These are phyloP conservation scores for Hortaea sp. DNA, from an alignment of 2,329 filamentous ascomycete species.

Conservation along the genomic window DNA sequence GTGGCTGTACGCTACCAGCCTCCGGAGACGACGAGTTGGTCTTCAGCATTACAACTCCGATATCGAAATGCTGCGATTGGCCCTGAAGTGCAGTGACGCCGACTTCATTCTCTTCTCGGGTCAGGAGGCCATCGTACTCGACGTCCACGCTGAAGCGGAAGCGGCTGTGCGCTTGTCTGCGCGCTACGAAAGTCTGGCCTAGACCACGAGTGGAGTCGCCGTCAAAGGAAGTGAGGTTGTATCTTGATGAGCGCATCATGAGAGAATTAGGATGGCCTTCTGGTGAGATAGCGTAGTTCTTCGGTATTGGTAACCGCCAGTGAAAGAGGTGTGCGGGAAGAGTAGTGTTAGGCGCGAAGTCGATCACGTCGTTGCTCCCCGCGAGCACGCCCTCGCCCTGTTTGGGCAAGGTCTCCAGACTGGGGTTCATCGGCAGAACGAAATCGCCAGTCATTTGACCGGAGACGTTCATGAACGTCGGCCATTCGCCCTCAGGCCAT, in stretches of 20 bases:
- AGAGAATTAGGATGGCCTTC: slow-evolving; percentile 35
- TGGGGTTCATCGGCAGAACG: slow-evolving; percentile 27
- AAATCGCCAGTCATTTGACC: slow-evolving; percentile 30
- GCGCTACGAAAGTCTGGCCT: slow-evolving; percentile 45
- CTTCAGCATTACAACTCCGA: slow-evolving; percentile 23
- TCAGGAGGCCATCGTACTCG: slow-evolving; percentile 32
- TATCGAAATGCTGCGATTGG: slow-evolving; percentile 43
- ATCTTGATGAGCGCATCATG: slow-evolving; percentile 37
- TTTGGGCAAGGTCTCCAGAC: slow-evolving; percentile 6
- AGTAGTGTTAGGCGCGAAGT: slow-evolving; percentile 33
- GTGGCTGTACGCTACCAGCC: slow-evolving; percentile 13
- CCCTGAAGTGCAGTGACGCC: slow-evolving; percentile 14
- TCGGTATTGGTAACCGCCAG: slow-evolving; percentile 40
- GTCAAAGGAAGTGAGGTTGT: slow-evolving; percentile 46
- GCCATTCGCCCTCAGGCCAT: slow-evolving; percentile 35
- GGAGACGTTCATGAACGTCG: slow-evolving; percentile 29
- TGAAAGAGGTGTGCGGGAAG: slow-evolving; percentile 47
- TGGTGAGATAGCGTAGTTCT: slow-evolving; percentile 38
- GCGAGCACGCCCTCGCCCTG: slow-evolving; percentile 34
- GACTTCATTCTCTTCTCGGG: slow-evolving; percentile 33
- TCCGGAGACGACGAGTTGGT: not conserved
- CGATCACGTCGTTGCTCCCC: slow-evolving; percentile 32
- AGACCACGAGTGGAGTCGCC: slow-evolving; percentile 38
- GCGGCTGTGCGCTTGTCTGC: slow-evolving; percentile 45
- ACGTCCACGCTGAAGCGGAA: slow-evolving; percentile 43